phyloP scores from a whole-genome alignment of 805 yeast genomes.

The Deakozyma indianensis region DNA sequence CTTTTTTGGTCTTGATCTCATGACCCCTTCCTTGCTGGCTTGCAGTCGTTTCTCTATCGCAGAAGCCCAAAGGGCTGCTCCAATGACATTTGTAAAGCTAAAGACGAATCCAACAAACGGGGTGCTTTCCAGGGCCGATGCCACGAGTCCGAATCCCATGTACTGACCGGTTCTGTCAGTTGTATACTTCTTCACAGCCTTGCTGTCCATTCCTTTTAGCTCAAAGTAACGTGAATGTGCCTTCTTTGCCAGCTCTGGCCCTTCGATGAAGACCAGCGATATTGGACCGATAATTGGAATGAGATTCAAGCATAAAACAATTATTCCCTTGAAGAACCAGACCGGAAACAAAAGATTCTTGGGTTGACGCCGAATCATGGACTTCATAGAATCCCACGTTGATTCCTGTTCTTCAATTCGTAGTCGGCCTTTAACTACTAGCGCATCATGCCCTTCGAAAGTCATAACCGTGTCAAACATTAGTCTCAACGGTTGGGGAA shows the following conservation, averaged over 20 bases:
- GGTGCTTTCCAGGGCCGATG: conserved; percentile 22
- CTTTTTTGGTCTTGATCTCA: background rate
- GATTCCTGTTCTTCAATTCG: conserved; percentile 15
- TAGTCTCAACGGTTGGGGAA: conserved; percentile 32
- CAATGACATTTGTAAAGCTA: conserved; percentile 22
- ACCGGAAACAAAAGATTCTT: conserved; percentile 25
- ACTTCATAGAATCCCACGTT: conserved; percentile 22
- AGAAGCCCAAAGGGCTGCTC: conserved; percentile 26
- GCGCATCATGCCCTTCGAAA: conserved; percentile 30
- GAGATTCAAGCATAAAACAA: conserved; percentile 27
- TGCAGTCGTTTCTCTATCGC: conserved; percentile 13
- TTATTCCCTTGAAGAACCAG: conserved; percentile 25
- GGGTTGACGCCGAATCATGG: conserved; percentile 24
- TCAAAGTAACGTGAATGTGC: conserved; percentile 44
- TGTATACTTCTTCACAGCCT: conserved; percentile 24
- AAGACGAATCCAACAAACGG: conserved; percentile 23
- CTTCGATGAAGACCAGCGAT: conserved; percentile 32
- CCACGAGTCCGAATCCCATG: conserved; percentile 21
- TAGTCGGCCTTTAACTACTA: conserved; percentile 28
- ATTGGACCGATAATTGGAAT: conserved; percentile 52
- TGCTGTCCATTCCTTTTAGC: conserved; percentile 34
- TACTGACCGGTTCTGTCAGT: conserved; percentile 17
- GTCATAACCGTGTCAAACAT: conserved; percentile 35
- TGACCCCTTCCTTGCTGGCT: background rate
- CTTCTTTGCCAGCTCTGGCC: conserved; percentile 38